Evolutionary conservation across 208 protist genomes (phyloP), one percentile per base, ranked within the genome.

Genomic region (Leishmania guyanensis): DNA sequence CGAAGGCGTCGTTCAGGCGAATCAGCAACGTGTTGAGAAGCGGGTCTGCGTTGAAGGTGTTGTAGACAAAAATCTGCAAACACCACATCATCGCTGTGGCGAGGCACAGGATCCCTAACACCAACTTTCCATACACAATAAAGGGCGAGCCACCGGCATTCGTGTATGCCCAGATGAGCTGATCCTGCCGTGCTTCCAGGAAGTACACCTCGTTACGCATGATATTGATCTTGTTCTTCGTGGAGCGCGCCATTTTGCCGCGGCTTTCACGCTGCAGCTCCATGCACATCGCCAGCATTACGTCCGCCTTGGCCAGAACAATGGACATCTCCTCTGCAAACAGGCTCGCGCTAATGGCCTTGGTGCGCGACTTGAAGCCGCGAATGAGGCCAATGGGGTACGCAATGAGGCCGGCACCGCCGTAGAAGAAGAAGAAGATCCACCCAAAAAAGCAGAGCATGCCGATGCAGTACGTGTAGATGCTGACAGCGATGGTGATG

Each of bases 361-460:
- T 89, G 69, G 90, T 87, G 72, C 92, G 88, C 22, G 84, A 88
- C 54, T 84, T 69, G 83, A 83, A 94, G 73, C 62, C 87, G 79
- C 68, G 80, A 71, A 88, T 85, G 60, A 65, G 87, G 77, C 74
- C 91, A 86, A 84, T 94, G 75, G 98, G 98, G 64, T 98, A 94
- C 36, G 97, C 90, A 9, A 96, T 81, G 43, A 99, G 78, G 60
- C 98, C 98, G 22, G 98, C 89, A 17, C 97, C 96, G 39, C 96
- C 96, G 81, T 99, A 99, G 36, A 99, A 82, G 48, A 97, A 88
- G 80, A 99, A 97, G 62, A 96, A 78, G 62, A 99, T 83, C 93
- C 94, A 98, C 33, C 96, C 93, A 79, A 97, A 76, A 77, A 94
- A 89, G 80, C 90, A 92, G 46, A 97, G 58, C 77, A 97, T 86